These are phyloP conservation scores for Parafenestella ontariensis DNA, from an alignment of 2,329 filamentous ascomycete genomes.

Conservation along the genomic window DNA sequence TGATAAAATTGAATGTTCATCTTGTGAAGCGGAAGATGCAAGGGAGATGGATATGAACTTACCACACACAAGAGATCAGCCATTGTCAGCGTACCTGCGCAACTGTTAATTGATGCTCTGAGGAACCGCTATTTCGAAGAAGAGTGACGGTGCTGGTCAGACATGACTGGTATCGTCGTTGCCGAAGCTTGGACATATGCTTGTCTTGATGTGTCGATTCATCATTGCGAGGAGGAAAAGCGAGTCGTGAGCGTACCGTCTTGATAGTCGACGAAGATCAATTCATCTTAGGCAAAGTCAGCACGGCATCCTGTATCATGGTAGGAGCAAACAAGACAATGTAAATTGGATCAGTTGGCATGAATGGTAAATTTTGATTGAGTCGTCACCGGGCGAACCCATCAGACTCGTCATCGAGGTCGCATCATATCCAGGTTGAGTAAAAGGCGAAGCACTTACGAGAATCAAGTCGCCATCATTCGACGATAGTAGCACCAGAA, in stretches of 20 bases:
- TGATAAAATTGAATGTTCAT: slow-evolving; percentile 64
- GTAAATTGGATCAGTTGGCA: slow-evolving; percentile 55
- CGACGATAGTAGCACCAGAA: not conserved
- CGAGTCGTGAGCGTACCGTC: slow-evolving; percentile 26
- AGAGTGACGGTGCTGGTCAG: slow-evolving; percentile 33
- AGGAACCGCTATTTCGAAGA: not conserved
- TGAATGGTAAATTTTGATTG: slow-evolving; percentile 72
- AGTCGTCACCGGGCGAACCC: slow-evolving; percentile 72
- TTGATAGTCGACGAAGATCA: slow-evolving; percentile 14
- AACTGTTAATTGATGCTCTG: slow-evolving; percentile 32
- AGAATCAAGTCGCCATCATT: not conserved
- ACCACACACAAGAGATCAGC: not conserved
- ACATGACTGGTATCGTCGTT: slow-evolving; percentile 56
- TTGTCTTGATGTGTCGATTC: slow-evolving; percentile 87
- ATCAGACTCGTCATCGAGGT: slow-evolving; percentile 80
- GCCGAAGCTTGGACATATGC: slow-evolving; percentile 90
- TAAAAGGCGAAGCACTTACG: slow-evolving; percentile 27
- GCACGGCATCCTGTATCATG: slow-evolving; percentile 5
- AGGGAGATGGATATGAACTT: not conserved
- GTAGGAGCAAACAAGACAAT: slow-evolving; percentile 1
- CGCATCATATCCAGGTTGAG: slow-evolving; percentile 53
- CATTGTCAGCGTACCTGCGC: slow-evolving; percentile 2
- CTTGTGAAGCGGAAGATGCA: slow-evolving; percentile 28
- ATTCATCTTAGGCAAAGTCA: slow-evolving; percentile 8
- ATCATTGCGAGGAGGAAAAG: slow-evolving; percentile 64